phyloP scores from a whole-genome alignment of 805 yeast genomes.

The Ogataea haglerorum region DNA sequence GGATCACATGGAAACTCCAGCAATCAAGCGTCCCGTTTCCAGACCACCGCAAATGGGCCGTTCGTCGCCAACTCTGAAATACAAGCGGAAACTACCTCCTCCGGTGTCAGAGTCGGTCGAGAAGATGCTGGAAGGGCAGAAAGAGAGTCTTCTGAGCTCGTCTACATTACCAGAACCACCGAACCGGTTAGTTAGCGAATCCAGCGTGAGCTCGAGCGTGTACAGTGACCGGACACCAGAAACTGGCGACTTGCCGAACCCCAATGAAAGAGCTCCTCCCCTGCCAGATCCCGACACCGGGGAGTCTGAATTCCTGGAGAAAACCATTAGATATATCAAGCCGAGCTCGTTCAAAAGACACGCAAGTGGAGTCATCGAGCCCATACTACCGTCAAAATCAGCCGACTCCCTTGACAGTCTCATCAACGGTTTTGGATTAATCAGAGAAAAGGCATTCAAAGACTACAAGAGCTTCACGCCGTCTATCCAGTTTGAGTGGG shows the following conservation, averaged over 20 bases:
- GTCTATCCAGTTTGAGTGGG: conserved; percentile 58
- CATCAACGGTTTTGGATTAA: conserved; percentile 27
- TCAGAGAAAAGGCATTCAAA: conserved; percentile 32
- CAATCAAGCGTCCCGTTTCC: neutral
- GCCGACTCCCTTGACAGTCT: conserved; percentile 25
- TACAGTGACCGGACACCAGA: conserved; percentile 13
- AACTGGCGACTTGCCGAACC: neutral
- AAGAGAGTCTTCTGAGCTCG: neutral
- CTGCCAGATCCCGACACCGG: conserved; percentile 5
- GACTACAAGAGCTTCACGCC: conserved; percentile 43
- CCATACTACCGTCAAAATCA: conserved; percentile 30
- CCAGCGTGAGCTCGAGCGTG: conserved; percentile 17
- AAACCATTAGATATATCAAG: conserved; percentile 9
- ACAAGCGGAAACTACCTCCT: conserved; percentile 27
- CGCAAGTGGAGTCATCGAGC: conserved; percentile 28
- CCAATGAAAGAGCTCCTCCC: conserved; percentile 1
- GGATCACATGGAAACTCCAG: conserved; percentile 23
- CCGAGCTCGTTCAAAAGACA: conserved; percentile 20
- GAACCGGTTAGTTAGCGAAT: conserved; percentile 11
- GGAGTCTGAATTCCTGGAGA: conserved; percentile 2
- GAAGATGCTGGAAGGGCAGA: conserved; percentile 1
- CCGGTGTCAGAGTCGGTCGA: conserved; percentile 17
- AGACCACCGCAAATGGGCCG: neutral
- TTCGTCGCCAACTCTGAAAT: conserved; percentile 7
- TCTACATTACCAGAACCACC: conserved; percentile 1